Evolutionary conservation across 2,329 filamentous ascomycete genomes (phyloP).

Genomic region (Pyricularia sp.): DNA sequence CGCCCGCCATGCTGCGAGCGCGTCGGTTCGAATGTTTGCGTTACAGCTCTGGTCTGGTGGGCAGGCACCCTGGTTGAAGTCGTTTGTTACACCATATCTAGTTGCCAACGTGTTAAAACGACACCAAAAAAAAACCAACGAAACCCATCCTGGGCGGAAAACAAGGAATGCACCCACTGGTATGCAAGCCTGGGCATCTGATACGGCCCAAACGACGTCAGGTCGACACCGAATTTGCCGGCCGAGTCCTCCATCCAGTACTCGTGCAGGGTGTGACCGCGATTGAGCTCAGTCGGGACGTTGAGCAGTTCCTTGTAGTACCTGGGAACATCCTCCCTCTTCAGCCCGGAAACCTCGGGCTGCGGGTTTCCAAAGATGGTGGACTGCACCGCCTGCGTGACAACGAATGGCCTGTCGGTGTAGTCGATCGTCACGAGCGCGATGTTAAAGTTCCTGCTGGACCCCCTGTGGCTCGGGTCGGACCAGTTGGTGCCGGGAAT

Average conservation of each 20-base stretch:
- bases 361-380: conserved; percentile 42
- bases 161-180: conserved; percentile 17
- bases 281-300: conserved; percentile 36
- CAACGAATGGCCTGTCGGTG: conserved; percentile 35
- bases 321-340: conserved; percentile 34
- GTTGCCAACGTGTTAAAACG: neutral
- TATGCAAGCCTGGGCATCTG: conserved; percentile 35
- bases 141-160: neutral
- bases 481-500: conserved; percentile 39
- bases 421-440: conserved; percentile 44
- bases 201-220: conserved; percentile 43
- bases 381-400: conserved; percentile 33
- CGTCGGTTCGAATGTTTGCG: conserved; percentile 37
- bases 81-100: conserved; percentile 36
- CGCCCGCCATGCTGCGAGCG: conserved; percentile 35
- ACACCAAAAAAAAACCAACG: neutral
- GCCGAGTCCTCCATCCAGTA: conserved; percentile 49
- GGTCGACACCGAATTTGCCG: conserved; percentile 40
- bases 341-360: conserved; percentile 27
- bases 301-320: conserved; percentile 44
- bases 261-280: conserved; percentile 43
- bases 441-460: conserved; percentile 44
- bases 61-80: conserved; percentile 38
- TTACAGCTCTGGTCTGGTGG: conserved; percentile 31
- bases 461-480: conserved; percentile 31